A percentile compares a stretch with the other conserved stretches of the same genome.
Conservation (phyloP, 129 eudicot species). For the Flaveria linearis region DNA sequence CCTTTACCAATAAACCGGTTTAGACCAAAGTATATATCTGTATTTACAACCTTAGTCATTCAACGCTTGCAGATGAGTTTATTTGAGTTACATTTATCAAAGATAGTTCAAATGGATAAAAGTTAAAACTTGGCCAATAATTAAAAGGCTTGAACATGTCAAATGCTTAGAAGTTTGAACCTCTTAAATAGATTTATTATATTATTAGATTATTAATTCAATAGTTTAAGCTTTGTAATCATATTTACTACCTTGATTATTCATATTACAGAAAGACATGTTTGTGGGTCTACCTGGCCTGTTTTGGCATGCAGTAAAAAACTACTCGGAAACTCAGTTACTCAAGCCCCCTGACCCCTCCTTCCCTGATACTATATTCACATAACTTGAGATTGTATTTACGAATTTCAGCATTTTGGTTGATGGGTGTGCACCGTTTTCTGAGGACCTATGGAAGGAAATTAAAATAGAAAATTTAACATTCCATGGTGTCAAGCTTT, state of each 20-base stretch:
- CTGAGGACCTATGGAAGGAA: slow-evolving; percentile 87
- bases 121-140: not conserved
- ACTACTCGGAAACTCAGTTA: not conserved
- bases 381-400: slow-evolving; percentile 14
- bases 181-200: not conserved
- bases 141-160: not conserved
- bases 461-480: slow-evolving; percentile 46
- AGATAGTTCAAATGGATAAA: not conserved
- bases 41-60: not conserved
- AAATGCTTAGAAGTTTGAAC: not conserved
- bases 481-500: slow-evolving; percentile 66
- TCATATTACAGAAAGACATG: not conserved
- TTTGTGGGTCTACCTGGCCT: not conserved
- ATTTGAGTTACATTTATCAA: not conserved
- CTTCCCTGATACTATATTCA: not conserved
- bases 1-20: slow-evolving; percentile 73
- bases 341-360: not conserved
- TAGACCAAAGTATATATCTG: slow-evolving; percentile 70
- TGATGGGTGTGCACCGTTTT: slow-evolving; percentile 79
- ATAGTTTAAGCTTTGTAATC: not conserved
- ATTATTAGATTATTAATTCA: too few relatives aligned
- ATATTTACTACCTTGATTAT: not conserved
- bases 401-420: slow-evolving; percentile 58
- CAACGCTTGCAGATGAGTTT: not conserved
- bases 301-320: not conserved